These are phyloP conservation scores for Pezicula carpinea DNA, from an alignment of 2,329 filamentous ascomycete species.

Conservation along the genomic window DNA sequence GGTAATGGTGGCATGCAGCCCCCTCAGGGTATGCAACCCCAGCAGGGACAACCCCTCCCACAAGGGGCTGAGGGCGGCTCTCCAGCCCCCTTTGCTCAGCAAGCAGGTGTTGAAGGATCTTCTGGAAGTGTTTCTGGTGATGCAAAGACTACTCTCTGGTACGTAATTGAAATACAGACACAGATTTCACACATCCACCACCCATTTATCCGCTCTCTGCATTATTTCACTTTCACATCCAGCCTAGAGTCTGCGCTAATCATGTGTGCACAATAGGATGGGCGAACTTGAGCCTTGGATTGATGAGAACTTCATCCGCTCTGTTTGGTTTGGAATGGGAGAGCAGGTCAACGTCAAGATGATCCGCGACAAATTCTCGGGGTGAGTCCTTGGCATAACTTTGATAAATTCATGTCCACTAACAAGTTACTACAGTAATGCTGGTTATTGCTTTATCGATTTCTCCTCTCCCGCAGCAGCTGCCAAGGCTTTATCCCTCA, in stretches of 20 bases:
- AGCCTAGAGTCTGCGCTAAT: background rate
- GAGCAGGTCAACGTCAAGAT: constrained; percentile 98
- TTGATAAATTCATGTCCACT: constrained; percentile 5
- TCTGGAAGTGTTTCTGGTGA: constrained; percentile 39
- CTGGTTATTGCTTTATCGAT: constrained; percentile 98
- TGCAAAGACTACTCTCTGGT: constrained; percentile 53
- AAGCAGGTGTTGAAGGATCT: constrained; percentile 28
- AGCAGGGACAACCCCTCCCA: constrained; percentile 47
- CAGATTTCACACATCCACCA: constrained; percentile 3
- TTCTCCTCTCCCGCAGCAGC: constrained; percentile 80
- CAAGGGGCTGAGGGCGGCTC: constrained; percentile 57
- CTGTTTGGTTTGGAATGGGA: constrained; percentile 83
- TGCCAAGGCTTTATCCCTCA: constrained; percentile 83
- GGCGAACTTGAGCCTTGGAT: constrained; percentile 99
- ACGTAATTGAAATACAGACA: constrained; percentile 19
- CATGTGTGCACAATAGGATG: constrained; percentile 64
- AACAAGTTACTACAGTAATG: constrained; percentile 58
- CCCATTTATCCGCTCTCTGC: constrained; percentile 11
- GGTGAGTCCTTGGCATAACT: constrained; percentile 50
- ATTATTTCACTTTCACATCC: background rate
- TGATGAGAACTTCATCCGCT: constrained; percentile 97
- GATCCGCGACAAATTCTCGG: constrained; percentile 98
- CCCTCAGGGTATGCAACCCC: constrained; percentile 34
- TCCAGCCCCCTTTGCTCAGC: constrained; percentile 43
- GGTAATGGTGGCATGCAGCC: constrained; percentile 34